Base-by-base conservation (phyloP, 2,329 filamentous ascomycete genomes). In the Cercospora brassicicola region DNA sequence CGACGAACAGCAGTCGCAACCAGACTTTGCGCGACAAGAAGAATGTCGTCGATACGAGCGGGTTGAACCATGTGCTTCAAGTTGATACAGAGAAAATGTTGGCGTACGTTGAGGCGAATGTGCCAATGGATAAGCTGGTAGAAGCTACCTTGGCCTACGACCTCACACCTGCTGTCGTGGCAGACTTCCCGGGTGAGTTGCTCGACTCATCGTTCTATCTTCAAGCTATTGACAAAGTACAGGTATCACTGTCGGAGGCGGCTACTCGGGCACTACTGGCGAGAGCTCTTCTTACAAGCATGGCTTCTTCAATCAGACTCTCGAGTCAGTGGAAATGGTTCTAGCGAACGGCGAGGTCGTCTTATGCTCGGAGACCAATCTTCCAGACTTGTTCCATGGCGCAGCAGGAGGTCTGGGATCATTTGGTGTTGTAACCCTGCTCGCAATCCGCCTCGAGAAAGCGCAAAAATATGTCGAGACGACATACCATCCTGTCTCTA, bases 1-100 rank as follows among this genome's bases (percentile, higher is more conserved):
- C 89, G 0, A 93, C 91, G 26, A 93, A 92, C 81, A 91, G 88
- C 78, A 93, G 91, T 48, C 88, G 91, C 7, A 84, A 85, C 26
- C 77, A 78, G 8, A 72, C 78, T 11, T 77, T 79, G 60, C 73
- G 73, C 48, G 73, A 77, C 45, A 71, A 71, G 10, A 71, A 59
- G 36, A 75, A 68, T 83, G 84, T 88, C 10, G 83, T 94, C 65
- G 89, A 92, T 77, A 92, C 89, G 42, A 90, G 88, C 78, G 75
- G 77, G 3, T 84, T 94, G 8, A 84, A 82, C 70, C 84, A 86
- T 77, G 86, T 94, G n/a, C 80, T 94, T 9, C 78, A 82, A 8
- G 80, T 94, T 57, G 85, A 92, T 75, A 77, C 73, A 0, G 73
- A 79, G 1, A 77, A 76, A 5, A 84, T 83, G 70, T 89, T 85